phyloP scores from a whole-genome alignment of 148 eudicot species.

The Nepenthes mirabilis region DNA sequence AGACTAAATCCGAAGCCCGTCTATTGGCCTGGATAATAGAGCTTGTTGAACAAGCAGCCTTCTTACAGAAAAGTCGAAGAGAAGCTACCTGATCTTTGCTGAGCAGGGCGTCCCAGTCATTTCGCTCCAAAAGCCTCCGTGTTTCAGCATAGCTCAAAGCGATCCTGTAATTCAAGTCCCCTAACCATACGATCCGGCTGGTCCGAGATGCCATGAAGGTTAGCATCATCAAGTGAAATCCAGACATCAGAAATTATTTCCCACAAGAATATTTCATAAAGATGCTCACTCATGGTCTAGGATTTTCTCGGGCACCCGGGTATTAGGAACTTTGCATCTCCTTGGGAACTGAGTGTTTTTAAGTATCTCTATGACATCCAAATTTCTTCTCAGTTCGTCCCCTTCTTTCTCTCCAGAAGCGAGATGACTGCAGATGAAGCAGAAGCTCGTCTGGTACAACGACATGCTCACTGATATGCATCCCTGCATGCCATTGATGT shows the following conservation, averaged over 20 bases:
- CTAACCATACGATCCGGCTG: conserved; percentile 72
- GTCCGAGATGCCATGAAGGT: not conserved
- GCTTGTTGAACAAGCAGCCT: not conserved
- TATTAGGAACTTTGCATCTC: conserved; percentile 32
- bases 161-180: conserved; percentile 86
- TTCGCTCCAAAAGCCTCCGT: conserved; percentile 36
- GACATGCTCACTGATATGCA: conserved; percentile 65
- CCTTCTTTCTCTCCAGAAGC: conserved; percentile 86
- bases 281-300: conserved; percentile 45
- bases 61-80: no score
- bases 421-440: conserved; percentile 67
- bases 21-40: no score
- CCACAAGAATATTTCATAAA: not conserved
- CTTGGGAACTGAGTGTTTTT: conserved; percentile 51
- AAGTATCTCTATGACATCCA: conserved; percentile 57
- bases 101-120: conserved; percentile 68
- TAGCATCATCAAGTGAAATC: not conserved
- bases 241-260: not conserved
- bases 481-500: conserved; percentile 27
- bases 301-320: conserved; percentile 40
- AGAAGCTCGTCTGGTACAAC: conserved; percentile 47
- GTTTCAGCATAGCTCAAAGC: conserved; percentile 52
- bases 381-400: conserved; percentile 62
- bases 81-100: conserved; percentile 72
- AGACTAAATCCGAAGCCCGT: no score